These are phyloP conservation scores for Leptodontidium sp. DNA, from an alignment of 2,329 filamentous ascomycete genomes.

Conservation along the genomic window DNA sequence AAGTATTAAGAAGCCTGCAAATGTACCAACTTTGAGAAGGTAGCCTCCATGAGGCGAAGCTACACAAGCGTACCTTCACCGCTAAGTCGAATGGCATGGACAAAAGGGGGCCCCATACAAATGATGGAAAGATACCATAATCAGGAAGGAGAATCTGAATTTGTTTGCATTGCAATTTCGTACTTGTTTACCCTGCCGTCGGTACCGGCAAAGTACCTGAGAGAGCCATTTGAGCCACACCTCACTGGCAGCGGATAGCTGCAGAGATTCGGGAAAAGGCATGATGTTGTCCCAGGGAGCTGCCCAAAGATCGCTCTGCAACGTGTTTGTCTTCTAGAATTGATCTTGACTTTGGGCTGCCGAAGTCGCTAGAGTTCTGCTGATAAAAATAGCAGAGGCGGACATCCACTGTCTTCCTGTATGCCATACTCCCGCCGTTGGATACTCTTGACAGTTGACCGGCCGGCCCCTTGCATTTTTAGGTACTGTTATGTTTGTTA, in stretches of 20 bases:
- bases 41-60: neutral
- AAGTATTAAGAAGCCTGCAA: neutral
- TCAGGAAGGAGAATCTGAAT: neutral
- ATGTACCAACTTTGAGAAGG: neutral
- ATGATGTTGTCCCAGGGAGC: neutral
- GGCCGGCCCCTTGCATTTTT: neutral
- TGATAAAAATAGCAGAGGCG: neutral
- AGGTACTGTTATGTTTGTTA: neutral
- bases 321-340: neutral
- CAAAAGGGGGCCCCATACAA: neutral
- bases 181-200: neutral
- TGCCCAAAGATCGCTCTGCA: neutral
- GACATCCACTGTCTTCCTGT: neutral
- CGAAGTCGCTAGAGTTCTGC: neutral
- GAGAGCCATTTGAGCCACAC: neutral
- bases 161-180: constrained; percentile 4
- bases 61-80: neutral
- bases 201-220: neutral
- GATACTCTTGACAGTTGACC: neutral
- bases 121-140: neutral
- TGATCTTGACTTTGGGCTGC: neutral
- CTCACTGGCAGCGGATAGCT: constrained; percentile 5
- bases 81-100: neutral
- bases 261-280: neutral
- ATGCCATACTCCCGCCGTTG: constrained; percentile 4